Conservation (phyloP, 192 early-diverging fungal species). For the Linnemannia elongata region DNA sequence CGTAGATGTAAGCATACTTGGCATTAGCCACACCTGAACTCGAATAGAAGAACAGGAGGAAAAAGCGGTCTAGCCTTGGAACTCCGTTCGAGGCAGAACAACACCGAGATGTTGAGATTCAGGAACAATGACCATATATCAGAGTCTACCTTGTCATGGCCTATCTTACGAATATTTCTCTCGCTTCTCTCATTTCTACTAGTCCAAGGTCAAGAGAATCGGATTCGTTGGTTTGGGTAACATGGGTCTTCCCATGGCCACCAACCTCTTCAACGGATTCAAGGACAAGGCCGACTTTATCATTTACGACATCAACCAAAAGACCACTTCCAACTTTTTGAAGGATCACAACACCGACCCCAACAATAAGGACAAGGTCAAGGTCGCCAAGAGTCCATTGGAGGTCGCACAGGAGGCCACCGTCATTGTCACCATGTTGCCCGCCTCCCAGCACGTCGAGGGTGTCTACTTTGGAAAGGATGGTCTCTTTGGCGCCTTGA, state of each 20-base stretch:
- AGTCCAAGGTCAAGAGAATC: slow-evolving; percentile 64
- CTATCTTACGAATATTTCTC: not conserved
- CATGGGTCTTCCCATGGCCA: slow-evolving; percentile 94
- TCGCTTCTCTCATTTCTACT: not conserved
- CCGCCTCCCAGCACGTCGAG: slow-evolving; percentile 84
- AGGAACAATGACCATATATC: not conserved
- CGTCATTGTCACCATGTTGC: slow-evolving; percentile 93
- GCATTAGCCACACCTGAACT: not conserved
- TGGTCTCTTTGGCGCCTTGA: slow-evolving; percentile 71
- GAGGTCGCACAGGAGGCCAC: slow-evolving; percentile 80
- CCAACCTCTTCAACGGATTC: slow-evolving; percentile 74
- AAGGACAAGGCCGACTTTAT: slow-evolving; percentile 72
- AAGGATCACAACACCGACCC: slow-evolving; percentile 52
- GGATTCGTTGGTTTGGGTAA: slow-evolving; percentile 95
- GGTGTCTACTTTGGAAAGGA: slow-evolving; percentile 84
- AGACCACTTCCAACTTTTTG: slow-evolving; percentile 68
- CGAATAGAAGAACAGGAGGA: not conserved
- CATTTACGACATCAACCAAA: slow-evolving; percentile 79
- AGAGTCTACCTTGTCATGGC: not conserved
- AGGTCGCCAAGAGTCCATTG: slow-evolving; percentile 70
- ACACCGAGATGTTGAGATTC: not conserved
- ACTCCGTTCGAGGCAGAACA: not conserved
- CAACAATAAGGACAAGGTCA: slow-evolving; percentile 57
- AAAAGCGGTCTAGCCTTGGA: not conserved
- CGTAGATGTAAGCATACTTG: slow-evolving; percentile 14